phyloP scores from a whole-genome alignment of 176 grass and related monocot genomes.

The Oryza australiensis region DNA sequence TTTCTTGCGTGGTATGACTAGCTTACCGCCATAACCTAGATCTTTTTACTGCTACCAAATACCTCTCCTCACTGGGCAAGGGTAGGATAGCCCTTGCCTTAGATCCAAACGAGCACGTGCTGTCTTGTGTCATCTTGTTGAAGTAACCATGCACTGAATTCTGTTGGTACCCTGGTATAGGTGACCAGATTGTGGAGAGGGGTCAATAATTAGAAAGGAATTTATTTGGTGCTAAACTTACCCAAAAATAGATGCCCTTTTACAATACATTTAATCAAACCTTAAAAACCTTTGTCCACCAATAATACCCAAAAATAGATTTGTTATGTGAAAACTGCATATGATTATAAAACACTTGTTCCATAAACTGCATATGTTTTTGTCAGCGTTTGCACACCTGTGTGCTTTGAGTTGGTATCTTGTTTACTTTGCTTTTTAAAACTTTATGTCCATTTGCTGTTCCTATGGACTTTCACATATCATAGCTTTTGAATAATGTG shows the following conservation, averaged over 20 bases:
- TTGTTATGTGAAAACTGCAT: background rate
- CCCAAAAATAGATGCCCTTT: no score
- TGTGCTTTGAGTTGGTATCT: background rate
- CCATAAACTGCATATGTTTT: background rate
- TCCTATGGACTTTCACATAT: background rate
- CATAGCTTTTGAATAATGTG: slow-evolving; percentile 3
- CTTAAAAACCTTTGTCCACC: no score
- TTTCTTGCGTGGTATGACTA: no score
- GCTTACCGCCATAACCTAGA: background rate
- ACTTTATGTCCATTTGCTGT: background rate
- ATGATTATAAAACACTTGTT: background rate
- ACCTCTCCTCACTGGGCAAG: background rate
- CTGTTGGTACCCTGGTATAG: background rate
- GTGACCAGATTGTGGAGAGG: background rate
- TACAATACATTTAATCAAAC: no score
- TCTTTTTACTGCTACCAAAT: background rate
- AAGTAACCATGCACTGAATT: background rate
- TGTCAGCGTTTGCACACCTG: background rate
- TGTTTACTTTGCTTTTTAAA: background rate
- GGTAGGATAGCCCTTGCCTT: background rate
- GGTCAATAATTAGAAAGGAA: slow-evolving; percentile 5
- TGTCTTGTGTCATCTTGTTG: background rate
- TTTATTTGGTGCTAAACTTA: background rate
- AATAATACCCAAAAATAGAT: background rate
- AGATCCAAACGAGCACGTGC: background rate